These are phyloP conservation scores for Rhizodiscina lignyota DNA, from an alignment of 495 filamentous ascomycete species.

Conservation along the genomic window DNA sequence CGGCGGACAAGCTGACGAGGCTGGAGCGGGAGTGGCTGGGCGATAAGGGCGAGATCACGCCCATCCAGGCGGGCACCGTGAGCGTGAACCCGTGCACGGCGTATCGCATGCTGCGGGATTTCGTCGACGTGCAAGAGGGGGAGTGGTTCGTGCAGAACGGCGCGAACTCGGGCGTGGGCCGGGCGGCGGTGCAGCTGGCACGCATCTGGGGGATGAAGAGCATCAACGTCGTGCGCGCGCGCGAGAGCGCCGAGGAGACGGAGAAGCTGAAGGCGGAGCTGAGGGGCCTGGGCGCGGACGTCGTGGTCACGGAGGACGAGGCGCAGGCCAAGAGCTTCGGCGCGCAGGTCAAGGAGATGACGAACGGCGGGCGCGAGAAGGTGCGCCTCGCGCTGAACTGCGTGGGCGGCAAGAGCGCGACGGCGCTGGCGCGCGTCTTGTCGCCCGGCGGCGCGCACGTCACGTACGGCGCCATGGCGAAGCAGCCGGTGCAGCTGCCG, in stretches of 20 bases:
- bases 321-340: constrained; percentile 49
- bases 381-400: constrained; percentile 77
- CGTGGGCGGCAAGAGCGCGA: constrained; percentile 76
- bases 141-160: constrained; percentile 95
- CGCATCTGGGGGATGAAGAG: constrained; percentile 69
- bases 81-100: constrained; percentile 86
- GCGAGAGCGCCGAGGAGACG: constrained; percentile 42
- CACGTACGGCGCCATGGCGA: constrained; percentile 90
- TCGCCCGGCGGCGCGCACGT: constrained; percentile 52
- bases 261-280: constrained; percentile 56
- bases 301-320: constrained; percentile 65
- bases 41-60: constrained; percentile 49
- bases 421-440: constrained; percentile 53
- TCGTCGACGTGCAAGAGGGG: constrained; percentile 48
- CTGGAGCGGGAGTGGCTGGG: too few relatives aligned
- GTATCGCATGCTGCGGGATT: constrained; percentile 82
- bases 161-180: constrained; percentile 80
- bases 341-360: constrained; percentile 48
- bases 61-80: constrained; percentile 66
- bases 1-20: constrained; percentile 41
- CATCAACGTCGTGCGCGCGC: constrained; percentile 67
- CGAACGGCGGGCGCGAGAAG: constrained; percentile 46
- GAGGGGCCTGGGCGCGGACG: constrained; percentile 52
- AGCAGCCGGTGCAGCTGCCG: constrained; percentile 62
- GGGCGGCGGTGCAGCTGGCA: constrained; percentile 75